A percentile compares a stretch with the other conserved stretches of the same genome.
Evolutionary conservation across 1,284 basidiomycete species (phyloP).

Genomic region (Leccinum proximum): DNA sequence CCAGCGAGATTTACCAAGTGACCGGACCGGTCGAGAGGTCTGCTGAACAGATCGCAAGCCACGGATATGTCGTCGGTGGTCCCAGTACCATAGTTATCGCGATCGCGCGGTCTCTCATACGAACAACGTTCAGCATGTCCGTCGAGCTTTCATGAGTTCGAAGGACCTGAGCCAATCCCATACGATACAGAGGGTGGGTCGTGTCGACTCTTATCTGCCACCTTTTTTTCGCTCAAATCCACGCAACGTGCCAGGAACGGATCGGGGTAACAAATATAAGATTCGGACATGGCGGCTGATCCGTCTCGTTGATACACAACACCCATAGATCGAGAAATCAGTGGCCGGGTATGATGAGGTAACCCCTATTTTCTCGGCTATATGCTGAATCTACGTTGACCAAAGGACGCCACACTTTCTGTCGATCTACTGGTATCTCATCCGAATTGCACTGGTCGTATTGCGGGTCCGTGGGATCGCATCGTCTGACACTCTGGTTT

Average conservation of each 20-base stretch:
- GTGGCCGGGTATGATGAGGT: conserved; percentile 86
- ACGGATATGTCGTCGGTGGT: conserved; percentile 78
- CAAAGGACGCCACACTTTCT: conserved; percentile 72
- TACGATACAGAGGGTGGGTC: conserved; percentile 78
- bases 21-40: conserved; percentile 88
- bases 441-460: conserved; percentile 85
- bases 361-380: background rate
- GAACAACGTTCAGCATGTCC: conserved; percentile 56
- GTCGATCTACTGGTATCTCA: conserved; percentile 73
- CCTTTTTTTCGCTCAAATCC: conserved; percentile 1
- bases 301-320: conserved; percentile 9
- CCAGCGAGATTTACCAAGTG: conserved; percentile 83
- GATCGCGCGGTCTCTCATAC: conserved; percentile 2
- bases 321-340: conserved; percentile 74
- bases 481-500: background rate
- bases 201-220: background rate
- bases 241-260: conserved; percentile 46
- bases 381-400: background rate
- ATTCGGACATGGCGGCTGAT: conserved; percentile 1
- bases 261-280: conserved; percentile 88
- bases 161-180: conserved; percentile 81
- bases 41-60: conserved; percentile 89
- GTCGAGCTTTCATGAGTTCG: conserved; percentile 87
- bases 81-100: background rate
- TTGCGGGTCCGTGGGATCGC: conserved; percentile 56